A percentile compares a stretch with the other conserved stretches of the same genome.
Conservation (phyloP, 1,284 basidiomycete species). For the Termitomyces sp. region DNA sequence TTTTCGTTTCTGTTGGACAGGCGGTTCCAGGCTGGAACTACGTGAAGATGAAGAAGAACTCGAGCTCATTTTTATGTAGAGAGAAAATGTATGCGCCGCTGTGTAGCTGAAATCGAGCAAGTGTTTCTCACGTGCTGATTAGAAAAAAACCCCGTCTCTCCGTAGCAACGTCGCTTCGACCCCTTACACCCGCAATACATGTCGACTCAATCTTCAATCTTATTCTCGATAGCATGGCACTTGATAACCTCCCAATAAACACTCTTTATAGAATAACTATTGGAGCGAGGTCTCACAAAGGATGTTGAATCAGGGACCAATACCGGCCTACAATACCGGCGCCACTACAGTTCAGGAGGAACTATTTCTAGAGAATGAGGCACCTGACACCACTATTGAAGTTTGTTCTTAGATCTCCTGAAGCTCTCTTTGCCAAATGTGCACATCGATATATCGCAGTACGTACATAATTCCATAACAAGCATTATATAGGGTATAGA, state of each 20-base stretch:
- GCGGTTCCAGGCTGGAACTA: conserved; percentile 20
- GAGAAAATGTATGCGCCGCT: background rate
- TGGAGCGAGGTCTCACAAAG: background rate
- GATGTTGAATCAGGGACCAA: background rate
- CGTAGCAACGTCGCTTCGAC: too few species aligned
- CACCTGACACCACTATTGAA: too few species aligned
- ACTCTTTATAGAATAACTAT: too few species aligned
- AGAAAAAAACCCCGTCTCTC: background rate
- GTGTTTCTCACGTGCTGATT: background rate
- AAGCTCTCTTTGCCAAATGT: background rate
- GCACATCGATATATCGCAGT: background rate
- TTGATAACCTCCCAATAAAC: too few species aligned
- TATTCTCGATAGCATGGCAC: too few species aligned
- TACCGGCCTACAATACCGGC: background rate
- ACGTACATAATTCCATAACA: background rate
- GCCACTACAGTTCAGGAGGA: background rate
- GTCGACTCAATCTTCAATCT: too few species aligned
- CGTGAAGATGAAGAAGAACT: conserved; percentile 25
- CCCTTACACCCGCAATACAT: too few species aligned
- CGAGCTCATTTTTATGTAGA: conserved; percentile 20
- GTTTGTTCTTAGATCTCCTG: background rate
- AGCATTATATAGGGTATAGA: conserved; percentile 2
- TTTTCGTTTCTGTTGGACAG: conserved; percentile 16
- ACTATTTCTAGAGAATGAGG: background rate
- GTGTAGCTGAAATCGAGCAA: background rate